These are phyloP conservation scores for Clarkia xantiana DNA, from an alignment of 345 rosid species.

Conservation along the genomic window DNA sequence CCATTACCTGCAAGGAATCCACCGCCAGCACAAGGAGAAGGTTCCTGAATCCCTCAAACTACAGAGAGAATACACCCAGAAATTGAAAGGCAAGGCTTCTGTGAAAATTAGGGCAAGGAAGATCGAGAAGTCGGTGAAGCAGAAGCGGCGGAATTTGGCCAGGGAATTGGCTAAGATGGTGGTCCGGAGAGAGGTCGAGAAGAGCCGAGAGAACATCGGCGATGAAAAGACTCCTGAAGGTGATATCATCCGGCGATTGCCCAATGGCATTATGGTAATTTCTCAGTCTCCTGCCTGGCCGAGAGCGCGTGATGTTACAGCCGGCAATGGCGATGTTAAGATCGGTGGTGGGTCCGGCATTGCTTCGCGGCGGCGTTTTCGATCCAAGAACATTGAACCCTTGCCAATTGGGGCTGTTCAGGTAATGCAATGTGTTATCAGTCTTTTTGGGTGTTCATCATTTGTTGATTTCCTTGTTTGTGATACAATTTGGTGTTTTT, in stretches of 20 bases:
- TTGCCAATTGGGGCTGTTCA: conserved; percentile 34
- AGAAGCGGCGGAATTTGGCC: conserved; percentile 52
- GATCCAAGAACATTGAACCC: conserved; percentile 85
- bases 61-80: conserved; percentile 25
- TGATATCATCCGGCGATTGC: conserved; percentile 64
- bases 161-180: conserved; percentile 77
- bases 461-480: conserved; percentile 1
- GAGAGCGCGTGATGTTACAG: conserved; percentile 17
- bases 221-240: conserved; percentile 29
- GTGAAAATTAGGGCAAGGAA: conserved; percentile 43
- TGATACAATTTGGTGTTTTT: conserved; percentile 4
- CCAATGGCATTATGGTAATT: conserved; percentile 86
- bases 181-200: conserved; percentile 64
- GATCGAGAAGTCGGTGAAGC: conserved; percentile 31
- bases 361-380: conserved; percentile 36
- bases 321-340: conserved; percentile 42
- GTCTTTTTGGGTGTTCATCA: neutral
- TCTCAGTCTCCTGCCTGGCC: conserved; percentile 26
- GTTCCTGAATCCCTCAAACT: conserved; percentile 51
- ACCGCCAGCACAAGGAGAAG: conserved; percentile 40
- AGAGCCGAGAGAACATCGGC: conserved; percentile 19
- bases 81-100: conserved; percentile 3
- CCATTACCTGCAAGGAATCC: conserved; percentile 58
- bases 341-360: conserved; percentile 35
- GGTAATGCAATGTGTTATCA: neutral